Evolutionary conservation across 192 early-diverging fungal species (phyloP).

Genomic region (Coemansia sp.): DNA sequence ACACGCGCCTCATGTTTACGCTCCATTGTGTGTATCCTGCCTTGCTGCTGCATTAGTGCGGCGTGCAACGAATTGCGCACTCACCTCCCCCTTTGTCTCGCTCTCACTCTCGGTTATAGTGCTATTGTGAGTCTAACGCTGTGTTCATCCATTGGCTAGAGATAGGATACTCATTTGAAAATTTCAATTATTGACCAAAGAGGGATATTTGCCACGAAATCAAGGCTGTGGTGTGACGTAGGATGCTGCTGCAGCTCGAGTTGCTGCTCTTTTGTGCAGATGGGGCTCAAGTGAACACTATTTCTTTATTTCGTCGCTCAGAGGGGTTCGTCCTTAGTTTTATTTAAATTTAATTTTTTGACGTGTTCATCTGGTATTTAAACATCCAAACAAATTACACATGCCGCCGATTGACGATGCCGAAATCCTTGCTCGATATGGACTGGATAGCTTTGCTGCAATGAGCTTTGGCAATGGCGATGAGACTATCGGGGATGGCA

Average conservation of each 20-base stretch:
- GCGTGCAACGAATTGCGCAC: not conserved
- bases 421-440: conserved; percentile 52
- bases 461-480: conserved; percentile 29
- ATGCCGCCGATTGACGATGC: conserved; percentile 54
- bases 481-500: conserved; percentile 7
- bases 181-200: not conserved
- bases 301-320: no score
- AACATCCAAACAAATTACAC: not conserved
- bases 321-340: no score
- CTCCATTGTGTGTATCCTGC: not conserved
- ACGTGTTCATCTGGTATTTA: not conserved
- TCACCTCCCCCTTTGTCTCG: not conserved
- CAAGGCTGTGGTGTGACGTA: not conserved
- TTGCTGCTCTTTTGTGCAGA: not conserved
- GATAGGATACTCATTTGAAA: not conserved
- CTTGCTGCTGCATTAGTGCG: not conserved
- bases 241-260: not conserved
- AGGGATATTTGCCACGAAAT: not conserved
- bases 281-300: no score
- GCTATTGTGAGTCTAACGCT: not conserved
- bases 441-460: conserved; percentile 47
- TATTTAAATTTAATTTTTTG: not conserved
- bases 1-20: not conserved
- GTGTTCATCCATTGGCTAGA: not conserved
- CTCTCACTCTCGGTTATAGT: not conserved